Conservation (phyloP, 306 rosid genomes). For the Coriaria nepalensis region DNA sequence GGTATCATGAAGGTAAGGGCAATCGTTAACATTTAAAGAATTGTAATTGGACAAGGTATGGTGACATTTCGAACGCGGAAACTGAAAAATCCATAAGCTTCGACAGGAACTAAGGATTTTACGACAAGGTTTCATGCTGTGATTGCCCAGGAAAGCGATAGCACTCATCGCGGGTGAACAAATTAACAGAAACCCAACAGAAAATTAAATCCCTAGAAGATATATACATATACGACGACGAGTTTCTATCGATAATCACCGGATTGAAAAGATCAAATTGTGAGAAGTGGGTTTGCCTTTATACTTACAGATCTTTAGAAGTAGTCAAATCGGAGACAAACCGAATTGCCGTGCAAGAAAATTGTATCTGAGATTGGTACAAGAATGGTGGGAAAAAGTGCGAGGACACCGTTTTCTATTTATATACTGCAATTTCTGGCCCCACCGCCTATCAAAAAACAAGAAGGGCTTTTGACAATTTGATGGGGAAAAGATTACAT, state of each 20-base stretch:
- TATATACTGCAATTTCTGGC: too few relatives aligned
- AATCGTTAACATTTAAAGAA: constrained; percentile 15
- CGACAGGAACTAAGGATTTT: constrained; percentile 34
- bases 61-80: constrained; percentile 22
- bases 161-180: constrained; percentile 26
- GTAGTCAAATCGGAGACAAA: constrained; percentile 4
- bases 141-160: constrained; percentile 25
- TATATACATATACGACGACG: constrained; percentile 1
- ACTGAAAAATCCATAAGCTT: constrained; percentile 28
- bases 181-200: constrained; percentile 2
- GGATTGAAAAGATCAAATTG: too few relatives aligned
- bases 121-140: constrained; percentile 52
- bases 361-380: constrained; percentile 1
- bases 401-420: too few relatives aligned
- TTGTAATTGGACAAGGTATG: constrained; percentile 9
- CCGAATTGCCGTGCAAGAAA: constrained; percentile 4
- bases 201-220: background rate
- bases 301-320: constrained; percentile 12
- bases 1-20: constrained; percentile 12
- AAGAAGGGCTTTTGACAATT: too few relatives aligned
- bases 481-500: too few relatives aligned
- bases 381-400: too few relatives aligned
- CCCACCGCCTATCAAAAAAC: too few relatives aligned
- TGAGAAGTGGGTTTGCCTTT: constrained; percentile 3
- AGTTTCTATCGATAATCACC: background rate